Evolutionary conservation across 345 rosid species (phyloP).

Genomic region (Gossypium raimondii): DNA sequence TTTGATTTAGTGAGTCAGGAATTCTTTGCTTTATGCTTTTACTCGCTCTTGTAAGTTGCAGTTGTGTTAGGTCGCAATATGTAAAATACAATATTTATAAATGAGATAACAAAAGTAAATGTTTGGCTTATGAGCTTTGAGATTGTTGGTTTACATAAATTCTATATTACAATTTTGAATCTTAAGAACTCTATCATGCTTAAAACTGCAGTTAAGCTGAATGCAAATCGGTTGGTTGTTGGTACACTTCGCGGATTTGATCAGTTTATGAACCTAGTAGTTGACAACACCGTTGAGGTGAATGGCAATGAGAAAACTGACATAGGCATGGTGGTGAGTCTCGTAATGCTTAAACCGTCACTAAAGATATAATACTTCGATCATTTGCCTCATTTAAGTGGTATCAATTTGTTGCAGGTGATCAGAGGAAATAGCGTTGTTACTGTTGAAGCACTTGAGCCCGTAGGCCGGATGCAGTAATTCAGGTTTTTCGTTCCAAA

Average conservation of each 20-base stretch:
- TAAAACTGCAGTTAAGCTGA: slow-evolving; percentile 57
- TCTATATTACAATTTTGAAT: too few species aligned
- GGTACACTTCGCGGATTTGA: slow-evolving; percentile 86
- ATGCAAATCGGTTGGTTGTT: slow-evolving; percentile 69
- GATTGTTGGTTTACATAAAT: neutral
- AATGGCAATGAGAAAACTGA: slow-evolving; percentile 61
- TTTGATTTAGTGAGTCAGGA: neutral
- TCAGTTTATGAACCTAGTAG: slow-evolving; percentile 78
- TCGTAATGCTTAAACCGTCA: neutral
- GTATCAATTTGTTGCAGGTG: slow-evolving; percentile 34
- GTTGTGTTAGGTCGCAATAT: neutral
- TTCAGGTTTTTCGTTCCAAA: neutral
- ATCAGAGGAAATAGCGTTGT: slow-evolving; percentile 77
- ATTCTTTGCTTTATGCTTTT: neutral
- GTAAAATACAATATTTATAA: neutral
- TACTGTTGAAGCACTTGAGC: slow-evolving; percentile 79
- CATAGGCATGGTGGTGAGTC: slow-evolving; percentile 82
- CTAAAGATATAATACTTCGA: too few species aligned
- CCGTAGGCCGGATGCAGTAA: slow-evolving; percentile 46
- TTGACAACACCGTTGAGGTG: slow-evolving; percentile 70
- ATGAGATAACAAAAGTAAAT: too few species aligned
- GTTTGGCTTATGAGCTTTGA: neutral
- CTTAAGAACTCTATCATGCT: too few species aligned
- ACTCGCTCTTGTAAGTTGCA: neutral
- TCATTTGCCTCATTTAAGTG: neutral